Evolutionary conservation across 78 protist genomes (phyloP).

Genomic region (Creolimax fragrantissima): DNA sequence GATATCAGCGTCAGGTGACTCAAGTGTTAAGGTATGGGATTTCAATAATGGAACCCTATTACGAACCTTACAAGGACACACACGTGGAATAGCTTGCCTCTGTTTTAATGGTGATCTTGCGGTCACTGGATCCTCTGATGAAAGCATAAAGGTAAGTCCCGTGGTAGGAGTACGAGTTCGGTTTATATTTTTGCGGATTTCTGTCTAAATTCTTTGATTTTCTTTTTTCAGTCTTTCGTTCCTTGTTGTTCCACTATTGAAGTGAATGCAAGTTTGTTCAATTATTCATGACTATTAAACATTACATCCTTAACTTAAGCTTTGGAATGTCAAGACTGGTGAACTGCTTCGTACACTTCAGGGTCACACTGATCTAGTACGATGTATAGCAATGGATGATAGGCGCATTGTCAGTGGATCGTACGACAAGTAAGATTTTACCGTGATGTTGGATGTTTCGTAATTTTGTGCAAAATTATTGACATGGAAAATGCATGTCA

Average conservation of each 20-base stretch:
- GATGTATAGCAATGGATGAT: not conserved
- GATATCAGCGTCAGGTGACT: slow-evolving; percentile 25
- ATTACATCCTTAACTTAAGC: not conserved
- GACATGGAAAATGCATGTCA: no score
- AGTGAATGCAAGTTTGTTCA: not conserved
- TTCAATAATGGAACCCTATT: not conserved
- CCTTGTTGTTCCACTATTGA: not conserved
- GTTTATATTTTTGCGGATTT: not conserved
- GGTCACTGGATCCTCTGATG: slow-evolving; percentile 21
- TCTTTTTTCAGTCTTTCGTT: not conserved
- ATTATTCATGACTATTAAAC: not conserved
- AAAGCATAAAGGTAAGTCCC: not conserved
- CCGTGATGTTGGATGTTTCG: no score
- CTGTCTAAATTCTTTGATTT: not conserved
- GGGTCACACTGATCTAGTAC: slow-evolving; percentile 18
- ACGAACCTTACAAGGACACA: slow-evolving; percentile 13
- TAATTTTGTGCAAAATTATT: no score
- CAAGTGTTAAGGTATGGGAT: slow-evolving; percentile 16
- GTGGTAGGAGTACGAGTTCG: not conserved
- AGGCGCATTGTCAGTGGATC: slow-evolving; percentile 4
- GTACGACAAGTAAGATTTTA: not conserved
- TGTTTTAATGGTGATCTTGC: not conserved
- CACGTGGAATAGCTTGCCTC: slow-evolving; percentile 28
- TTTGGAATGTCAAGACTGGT: not conserved
- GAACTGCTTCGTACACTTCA: not conserved